These are phyloP conservation scores for Phaeophleospora eucalypticola DNA, from an alignment of 2,329 filamentous ascomycete genomes.

Conservation along the genomic window DNA sequence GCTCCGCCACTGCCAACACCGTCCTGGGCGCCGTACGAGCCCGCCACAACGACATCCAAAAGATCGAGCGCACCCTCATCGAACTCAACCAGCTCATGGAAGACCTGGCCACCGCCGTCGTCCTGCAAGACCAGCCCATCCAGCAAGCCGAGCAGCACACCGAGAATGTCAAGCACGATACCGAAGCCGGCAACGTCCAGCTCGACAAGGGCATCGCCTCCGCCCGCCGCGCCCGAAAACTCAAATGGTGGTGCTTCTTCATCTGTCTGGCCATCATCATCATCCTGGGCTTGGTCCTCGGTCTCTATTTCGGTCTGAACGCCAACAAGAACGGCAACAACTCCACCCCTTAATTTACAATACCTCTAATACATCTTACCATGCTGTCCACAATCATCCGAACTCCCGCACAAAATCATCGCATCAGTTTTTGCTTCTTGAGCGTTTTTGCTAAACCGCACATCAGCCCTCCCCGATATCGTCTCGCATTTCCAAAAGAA, in stretches of 20 bases:
- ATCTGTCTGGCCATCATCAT: slow-evolving; percentile 49
- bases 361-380: not conserved
- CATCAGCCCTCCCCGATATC: too few species aligned
- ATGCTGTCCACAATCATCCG: not conserved
- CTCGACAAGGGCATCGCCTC: slow-evolving; percentile 64
- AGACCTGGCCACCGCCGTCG: slow-evolving; percentile 69
- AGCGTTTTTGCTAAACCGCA: too few species aligned
- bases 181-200: slow-evolving; percentile 65
- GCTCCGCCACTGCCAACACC: slow-evolving; percentile 66
- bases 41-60: slow-evolving; percentile 77
- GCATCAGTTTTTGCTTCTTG: too few species aligned
- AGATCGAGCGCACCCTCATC: slow-evolving; percentile 69
- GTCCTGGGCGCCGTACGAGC: slow-evolving; percentile 75
- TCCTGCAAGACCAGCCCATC: slow-evolving; percentile 66
- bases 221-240: slow-evolving; percentile 63
- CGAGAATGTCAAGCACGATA: slow-evolving; percentile 60
- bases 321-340: slow-evolving; percentile 13
- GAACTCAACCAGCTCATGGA: slow-evolving; percentile 69
- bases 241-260: slow-evolving; percentile 77
- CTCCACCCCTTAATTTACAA: too few species aligned
- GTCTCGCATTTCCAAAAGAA: too few species aligned
- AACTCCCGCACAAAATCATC: too few species aligned
- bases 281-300: slow-evolving; percentile 49
- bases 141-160: slow-evolving; percentile 62
- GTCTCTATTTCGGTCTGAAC: slow-evolving; percentile 45